Evolutionary conservation across 305 asterid species (phyloP).

Genomic region (Ajuga reptans): DNA sequence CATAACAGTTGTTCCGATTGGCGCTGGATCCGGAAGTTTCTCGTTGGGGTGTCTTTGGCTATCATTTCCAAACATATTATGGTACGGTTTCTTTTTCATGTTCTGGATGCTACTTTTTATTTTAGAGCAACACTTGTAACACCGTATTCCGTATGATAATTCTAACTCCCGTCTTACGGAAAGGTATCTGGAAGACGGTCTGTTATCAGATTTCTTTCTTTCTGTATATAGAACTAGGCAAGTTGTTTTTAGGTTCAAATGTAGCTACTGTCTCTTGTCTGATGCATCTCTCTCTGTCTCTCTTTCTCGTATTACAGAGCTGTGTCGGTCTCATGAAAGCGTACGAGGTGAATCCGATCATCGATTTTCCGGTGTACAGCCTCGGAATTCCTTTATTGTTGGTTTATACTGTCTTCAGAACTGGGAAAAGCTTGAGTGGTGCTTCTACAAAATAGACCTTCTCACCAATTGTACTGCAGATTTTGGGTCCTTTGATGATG

Average conservation of each 20-base stretch:
- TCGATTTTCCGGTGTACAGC: conserved; percentile 71
- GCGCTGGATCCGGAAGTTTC: conserved; percentile 59
- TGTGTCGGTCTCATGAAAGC: conserved; percentile 69
- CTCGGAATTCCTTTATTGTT: conserved; percentile 55
- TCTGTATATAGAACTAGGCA: background rate
- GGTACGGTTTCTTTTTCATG: conserved; percentile 33
- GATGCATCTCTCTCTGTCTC: background rate
- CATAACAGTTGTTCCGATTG: conserved; percentile 6
- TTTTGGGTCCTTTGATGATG: background rate
- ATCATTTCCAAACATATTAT: conserved; percentile 57
- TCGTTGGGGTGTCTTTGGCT: conserved; percentile 39
- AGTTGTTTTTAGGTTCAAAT: background rate
- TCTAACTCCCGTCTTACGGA: too few species aligned
- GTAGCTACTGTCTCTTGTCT: background rate
- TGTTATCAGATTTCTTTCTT: background rate
- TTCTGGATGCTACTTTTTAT: background rate
- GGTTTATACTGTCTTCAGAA: conserved; percentile 58
- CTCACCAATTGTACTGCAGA: background rate
- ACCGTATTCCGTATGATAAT: too few species aligned
- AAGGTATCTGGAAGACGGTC: too few species aligned
- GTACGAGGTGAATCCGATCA: conserved; percentile 67
- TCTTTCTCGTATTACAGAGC: conserved; percentile 40
- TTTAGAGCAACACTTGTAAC: too few species aligned
- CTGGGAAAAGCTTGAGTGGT: conserved; percentile 29
- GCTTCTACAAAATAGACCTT: conserved; percentile 12